Conservation (phyloP, 1,284 basidiomycete genomes). For the Sporisorium graminicola region DNA sequence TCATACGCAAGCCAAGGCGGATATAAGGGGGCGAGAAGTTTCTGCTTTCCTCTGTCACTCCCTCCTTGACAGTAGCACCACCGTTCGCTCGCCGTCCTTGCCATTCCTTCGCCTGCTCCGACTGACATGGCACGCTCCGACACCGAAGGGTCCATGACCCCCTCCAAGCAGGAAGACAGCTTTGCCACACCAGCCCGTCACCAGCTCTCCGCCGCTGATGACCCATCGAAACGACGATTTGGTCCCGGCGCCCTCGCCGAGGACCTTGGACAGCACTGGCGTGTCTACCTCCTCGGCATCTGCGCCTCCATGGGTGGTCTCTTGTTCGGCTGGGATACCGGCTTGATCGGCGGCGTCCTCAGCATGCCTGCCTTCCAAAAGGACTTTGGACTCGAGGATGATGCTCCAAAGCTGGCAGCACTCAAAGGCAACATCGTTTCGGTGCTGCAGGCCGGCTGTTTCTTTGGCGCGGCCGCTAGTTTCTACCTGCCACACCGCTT, state of each 20-base stretch:
- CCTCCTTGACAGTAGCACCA: not conserved
- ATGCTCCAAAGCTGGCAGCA: slow-evolving; percentile 35
- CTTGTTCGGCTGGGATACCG: slow-evolving; percentile 50
- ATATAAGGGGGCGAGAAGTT: slow-evolving; percentile 1
- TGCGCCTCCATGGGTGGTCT: slow-evolving; percentile 44
- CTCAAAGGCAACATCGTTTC: slow-evolving; percentile 64
- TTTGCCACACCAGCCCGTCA: slow-evolving; percentile 1
- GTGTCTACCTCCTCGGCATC: slow-evolving; percentile 45
- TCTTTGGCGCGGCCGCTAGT: slow-evolving; percentile 62
- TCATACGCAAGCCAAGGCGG: not conserved
- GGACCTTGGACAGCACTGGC: slow-evolving; percentile 43
- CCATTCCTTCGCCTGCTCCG: not conserved
- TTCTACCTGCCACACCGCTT: slow-evolving; percentile 62
- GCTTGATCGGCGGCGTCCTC: slow-evolving; percentile 49
- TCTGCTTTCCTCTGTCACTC: not conserved
- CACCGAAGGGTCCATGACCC: slow-evolving; percentile 31
- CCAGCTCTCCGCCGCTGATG: slow-evolving; percentile 16
- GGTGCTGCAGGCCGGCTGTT: slow-evolving; percentile 62
- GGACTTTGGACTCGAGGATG: slow-evolving; percentile 37
- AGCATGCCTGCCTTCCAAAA: slow-evolving; percentile 43
- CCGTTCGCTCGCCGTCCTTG: not conserved
- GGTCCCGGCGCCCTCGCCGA: slow-evolving; percentile 17
- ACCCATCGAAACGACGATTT: slow-evolving; percentile 12
- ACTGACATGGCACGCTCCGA: slow-evolving; percentile 18
- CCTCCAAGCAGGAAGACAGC: slow-evolving; percentile 36